A percentile compares a stretch with the other conserved stretches of the same genome.
Evolutionary conservation across 169 alveolate species (phyloP).

Genomic region (Cryptosporidium viatorum): DNA sequence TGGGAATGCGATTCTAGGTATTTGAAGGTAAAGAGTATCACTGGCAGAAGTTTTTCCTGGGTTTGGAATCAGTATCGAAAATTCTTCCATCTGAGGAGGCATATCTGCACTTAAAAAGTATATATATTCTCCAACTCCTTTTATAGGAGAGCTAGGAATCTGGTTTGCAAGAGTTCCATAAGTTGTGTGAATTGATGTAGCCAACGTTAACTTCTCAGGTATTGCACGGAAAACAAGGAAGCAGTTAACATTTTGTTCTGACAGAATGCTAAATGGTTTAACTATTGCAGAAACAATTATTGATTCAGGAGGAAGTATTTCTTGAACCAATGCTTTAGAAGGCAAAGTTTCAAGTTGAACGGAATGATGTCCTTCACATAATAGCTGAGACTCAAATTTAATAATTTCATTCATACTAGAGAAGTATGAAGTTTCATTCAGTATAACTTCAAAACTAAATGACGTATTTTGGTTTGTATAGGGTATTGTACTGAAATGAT

Average conservation of each 20-base stretch:
- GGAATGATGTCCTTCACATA: constrained; percentile 49
- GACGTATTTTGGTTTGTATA: constrained; percentile 15
- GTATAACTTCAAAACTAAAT: constrained; percentile 44
- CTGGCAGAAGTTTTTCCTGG: constrained; percentile 51
- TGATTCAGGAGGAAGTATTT: constrained; percentile 50
- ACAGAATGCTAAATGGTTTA: constrained; percentile 30
- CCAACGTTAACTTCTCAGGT: constrained; percentile 7
- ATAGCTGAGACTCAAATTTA: constrained; percentile 22
- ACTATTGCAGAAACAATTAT: constrained; percentile 54
- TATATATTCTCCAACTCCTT: constrained; percentile 50
- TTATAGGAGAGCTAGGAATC: constrained; percentile 50
- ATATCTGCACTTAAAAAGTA: constrained; percentile 51
- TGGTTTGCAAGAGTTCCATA: constrained; percentile 60
- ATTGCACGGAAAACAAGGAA: constrained; percentile 49
- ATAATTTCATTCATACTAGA: neutral
- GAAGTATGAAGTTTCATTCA: constrained; percentile 17
- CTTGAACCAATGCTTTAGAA: neutral
- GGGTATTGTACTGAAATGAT: constrained; percentile 50
- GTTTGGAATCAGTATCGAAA: constrained; percentile 31
- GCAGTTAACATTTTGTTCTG: constrained; percentile 51
- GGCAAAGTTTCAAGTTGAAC: constrained; percentile 45
- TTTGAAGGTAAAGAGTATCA: constrained; percentile 47
- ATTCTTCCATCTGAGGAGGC: constrained; percentile 64
- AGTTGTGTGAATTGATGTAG: constrained; percentile 6
- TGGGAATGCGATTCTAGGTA: constrained; percentile 36